A percentile compares a stretch with the other conserved stretches of the same genome.
phyloP scores from a whole-genome alignment of 1,139 yeast species.

The Pichia sp. region DNA sequence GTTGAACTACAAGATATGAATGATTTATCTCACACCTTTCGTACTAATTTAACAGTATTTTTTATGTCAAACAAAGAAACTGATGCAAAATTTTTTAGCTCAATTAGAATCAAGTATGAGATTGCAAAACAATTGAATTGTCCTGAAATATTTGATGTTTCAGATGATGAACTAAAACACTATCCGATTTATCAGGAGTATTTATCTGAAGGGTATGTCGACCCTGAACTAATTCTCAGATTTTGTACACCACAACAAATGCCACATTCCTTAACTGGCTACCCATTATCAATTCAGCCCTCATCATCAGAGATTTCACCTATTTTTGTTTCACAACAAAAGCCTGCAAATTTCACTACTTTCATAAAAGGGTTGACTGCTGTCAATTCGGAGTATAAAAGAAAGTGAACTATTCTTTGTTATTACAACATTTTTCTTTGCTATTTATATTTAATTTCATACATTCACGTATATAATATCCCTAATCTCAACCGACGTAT shows the following conservation, averaged over 20 bases:
- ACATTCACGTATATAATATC: background rate
- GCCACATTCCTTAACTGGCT: slow-evolving; percentile 12
- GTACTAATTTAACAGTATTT: slow-evolving; percentile 7
- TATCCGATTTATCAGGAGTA: slow-evolving; percentile 6
- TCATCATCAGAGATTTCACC: background rate
- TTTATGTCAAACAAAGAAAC: slow-evolving; percentile 8
- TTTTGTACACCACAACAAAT: slow-evolving; percentile 4
- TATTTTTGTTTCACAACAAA: background rate
- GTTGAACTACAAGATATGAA: background rate
- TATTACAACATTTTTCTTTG: background rate
- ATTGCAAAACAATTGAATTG: background rate
- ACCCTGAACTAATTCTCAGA: slow-evolving; percentile 6
- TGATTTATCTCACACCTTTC: slow-evolving; percentile 1
- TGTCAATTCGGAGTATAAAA: background rate
- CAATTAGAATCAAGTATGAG: background rate
- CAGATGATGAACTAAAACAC: slow-evolving; percentile 1
- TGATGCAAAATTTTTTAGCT: slow-evolving; percentile 1
- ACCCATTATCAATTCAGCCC: slow-evolving; percentile 5
- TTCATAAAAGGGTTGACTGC: background rate
- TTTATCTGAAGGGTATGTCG: background rate
- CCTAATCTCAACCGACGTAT: too few relatives aligned
- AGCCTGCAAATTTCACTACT: slow-evolving; percentile 1
- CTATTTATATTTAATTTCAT: background rate
- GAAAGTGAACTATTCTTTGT: background rate
- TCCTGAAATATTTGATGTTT: background rate